These are phyloP conservation scores for Dendrothele bispora DNA, from an alignment of 768 basidiomycete genomes.

Conservation along the genomic window DNA sequence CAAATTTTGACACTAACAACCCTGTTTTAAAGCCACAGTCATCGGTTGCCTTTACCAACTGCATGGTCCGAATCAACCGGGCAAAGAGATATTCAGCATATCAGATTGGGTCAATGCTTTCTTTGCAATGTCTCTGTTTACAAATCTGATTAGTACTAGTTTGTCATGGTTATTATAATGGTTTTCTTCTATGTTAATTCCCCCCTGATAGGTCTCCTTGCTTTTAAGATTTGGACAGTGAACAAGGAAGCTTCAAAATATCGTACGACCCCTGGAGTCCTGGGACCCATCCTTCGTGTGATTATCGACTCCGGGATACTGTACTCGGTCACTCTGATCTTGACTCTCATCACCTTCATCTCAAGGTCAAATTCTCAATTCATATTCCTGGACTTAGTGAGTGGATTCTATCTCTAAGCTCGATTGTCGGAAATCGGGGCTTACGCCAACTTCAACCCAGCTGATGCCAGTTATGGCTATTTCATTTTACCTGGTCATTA, in stretches of 20 bases:
- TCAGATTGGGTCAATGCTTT: not conserved
- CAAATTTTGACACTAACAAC: not conserved
- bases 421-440: not conserved
- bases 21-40: not conserved
- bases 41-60: not conserved
- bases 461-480: conserved; percentile 34
- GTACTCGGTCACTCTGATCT: conserved; percentile 32
- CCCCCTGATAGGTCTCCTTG: conserved; percentile 12
- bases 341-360: conserved; percentile 28
- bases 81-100: not conserved
- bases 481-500: conserved; percentile 40
- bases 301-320: conserved; percentile 36
- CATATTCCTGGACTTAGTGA: not conserved
- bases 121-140: conserved; percentile 27
- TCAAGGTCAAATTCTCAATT: conserved; percentile 18
- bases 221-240: not conserved
- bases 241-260: not conserved
- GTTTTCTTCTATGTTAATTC: not conserved
- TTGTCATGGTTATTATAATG: conserved; percentile 9
- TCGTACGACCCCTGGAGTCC: not conserved
- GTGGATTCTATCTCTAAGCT: not conserved
- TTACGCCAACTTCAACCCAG: conserved; percentile 13
- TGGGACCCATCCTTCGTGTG: conserved; percentile 21
- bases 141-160: conserved; percentile 21
- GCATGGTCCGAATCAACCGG: not conserved